A percentile compares a stretch with the other conserved stretches of the same genome.
phyloP scores from a whole-genome alignment of 2,329 filamentous ascomycete genomes.

The Lojkania enalia region DNA sequence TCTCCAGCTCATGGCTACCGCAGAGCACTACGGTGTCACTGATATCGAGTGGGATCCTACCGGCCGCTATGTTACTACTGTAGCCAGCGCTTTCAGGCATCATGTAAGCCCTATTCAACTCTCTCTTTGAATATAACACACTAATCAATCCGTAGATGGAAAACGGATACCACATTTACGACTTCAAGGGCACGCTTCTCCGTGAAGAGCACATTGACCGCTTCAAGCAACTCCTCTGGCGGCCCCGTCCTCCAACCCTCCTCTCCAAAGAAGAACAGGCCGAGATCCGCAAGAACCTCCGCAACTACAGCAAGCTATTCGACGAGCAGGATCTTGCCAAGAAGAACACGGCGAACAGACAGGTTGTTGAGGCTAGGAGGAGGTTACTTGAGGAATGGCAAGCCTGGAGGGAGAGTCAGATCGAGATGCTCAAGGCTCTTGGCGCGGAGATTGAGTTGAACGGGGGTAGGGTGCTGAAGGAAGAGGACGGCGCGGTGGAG shows the following conservation, averaged over 20 bases:
- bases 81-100: slow-evolving; percentile 95
- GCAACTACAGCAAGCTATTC: slow-evolving; percentile 92
- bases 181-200: slow-evolving; percentile 87
- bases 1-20: slow-evolving; percentile 89
- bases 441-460: slow-evolving; percentile 61
- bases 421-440: slow-evolving; percentile 64
- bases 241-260: slow-evolving; percentile 86
- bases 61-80: slow-evolving; percentile 89
- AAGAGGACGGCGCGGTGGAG: slow-evolving; percentile 56
- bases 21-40: slow-evolving; percentile 95
- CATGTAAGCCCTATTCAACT: slow-evolving; percentile 62
- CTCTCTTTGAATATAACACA: slow-evolving; percentile 2
- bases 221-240: slow-evolving; percentile 97
- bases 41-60: slow-evolving; percentile 98
- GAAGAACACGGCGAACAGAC: slow-evolving; percentile 89
- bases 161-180: slow-evolving; percentile 98
- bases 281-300: slow-evolving; percentile 95
- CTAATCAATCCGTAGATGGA: slow-evolving; percentile 71
- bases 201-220: slow-evolving; percentile 92
- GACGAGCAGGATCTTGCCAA: slow-evolving; percentile 94
- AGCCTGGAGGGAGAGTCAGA: slow-evolving; percentile 75
- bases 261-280: slow-evolving; percentile 97
- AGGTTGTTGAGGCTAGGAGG: slow-evolving; percentile 86
- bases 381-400: slow-evolving; percentile 85
- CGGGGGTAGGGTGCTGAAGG: slow-evolving; percentile 53